Base-by-base conservation (phyloP, 768 basidiomycete genomes). In the Rhodotorula kratochvilovae region DNA sequence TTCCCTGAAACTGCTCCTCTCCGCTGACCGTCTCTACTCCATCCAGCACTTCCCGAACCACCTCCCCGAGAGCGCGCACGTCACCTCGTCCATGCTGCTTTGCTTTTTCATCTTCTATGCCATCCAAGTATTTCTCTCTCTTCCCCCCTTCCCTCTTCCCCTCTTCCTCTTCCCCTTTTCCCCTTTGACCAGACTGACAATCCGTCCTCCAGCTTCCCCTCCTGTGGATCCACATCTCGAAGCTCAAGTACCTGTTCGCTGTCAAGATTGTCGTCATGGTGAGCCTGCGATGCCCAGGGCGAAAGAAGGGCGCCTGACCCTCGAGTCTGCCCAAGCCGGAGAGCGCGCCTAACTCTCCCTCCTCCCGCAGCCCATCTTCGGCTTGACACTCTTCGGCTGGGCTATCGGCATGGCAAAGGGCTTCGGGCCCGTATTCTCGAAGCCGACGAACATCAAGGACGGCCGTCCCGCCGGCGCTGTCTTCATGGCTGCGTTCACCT, bases 91-190 rank as follows among this genome's bases (percentile, higher is more conserved):
- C 0, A 57, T 67, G 51, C 63, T 79, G 31, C 68, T 76, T 39
- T 74, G 68, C 64, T 77, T 62, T 68, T 74, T 77, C 67, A n/a
- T 77, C 35, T 76, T 72, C 70, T 76, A 55, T 33, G 27, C 67
- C 42, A 58, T 76, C 50, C 76, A 77, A 23, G 48, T 50, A 23
- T 25, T 23, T 23, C 45, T 46, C 19, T n/a, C n/a, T n/a, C 5
- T 23, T 19, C 45, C 2, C 64, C 74, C 55, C 68, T 71, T 77
- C 68, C 16, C 74, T 27, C 73, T 71, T 65, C n/a, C n/a, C n/a
- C n/a, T n/a, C n/a, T n/a, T n/a, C n/a, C n/a, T n/a, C 5, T 23
- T 19, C 45, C 2, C 64, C 74, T 59, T 70, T 71, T 77, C 68
- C 16, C 74, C 29, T 74, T 71, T 65, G 74, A 54, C 63, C 39